Conservation (phyloP, 2,329 filamentous ascomycete species). For the Sordariomycetes sp. region DNA sequence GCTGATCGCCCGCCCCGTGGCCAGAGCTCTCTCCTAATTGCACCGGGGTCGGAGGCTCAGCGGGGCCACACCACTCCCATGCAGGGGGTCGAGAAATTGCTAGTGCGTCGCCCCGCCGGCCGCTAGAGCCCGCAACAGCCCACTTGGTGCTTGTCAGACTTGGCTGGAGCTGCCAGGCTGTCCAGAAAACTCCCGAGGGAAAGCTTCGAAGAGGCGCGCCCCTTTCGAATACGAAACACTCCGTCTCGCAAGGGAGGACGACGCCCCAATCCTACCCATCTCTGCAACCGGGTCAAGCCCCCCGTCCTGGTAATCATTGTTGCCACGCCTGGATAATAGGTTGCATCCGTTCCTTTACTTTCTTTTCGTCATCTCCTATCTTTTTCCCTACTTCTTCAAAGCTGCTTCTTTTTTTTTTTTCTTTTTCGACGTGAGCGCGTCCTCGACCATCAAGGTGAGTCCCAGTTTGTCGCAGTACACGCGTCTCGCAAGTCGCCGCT, state of each 20-base stretch:
- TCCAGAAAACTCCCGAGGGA: background rate
- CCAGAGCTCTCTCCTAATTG: too few species aligned
- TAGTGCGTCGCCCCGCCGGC: background rate
- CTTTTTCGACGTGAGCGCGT: conserved; percentile 4
- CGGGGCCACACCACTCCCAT: too few species aligned
- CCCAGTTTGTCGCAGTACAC: background rate
- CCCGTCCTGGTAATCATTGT: conserved; percentile 1
- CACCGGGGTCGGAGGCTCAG: too few species aligned
- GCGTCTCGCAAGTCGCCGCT: background rate
- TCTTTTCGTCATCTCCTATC: conserved; percentile 8
- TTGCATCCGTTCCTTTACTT: conserved; percentile 6
- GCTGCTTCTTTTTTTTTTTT: conserved; percentile 9
- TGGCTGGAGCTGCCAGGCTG: background rate
- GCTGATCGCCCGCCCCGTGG: too few species aligned
- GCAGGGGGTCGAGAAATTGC: background rate
- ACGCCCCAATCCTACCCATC: background rate
- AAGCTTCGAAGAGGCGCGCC: background rate
- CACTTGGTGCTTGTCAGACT: background rate
- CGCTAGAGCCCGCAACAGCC: background rate
- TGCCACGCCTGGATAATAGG: background rate
- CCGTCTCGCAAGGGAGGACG: background rate
- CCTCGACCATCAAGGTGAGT: background rate
- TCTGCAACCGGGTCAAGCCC: background rate
- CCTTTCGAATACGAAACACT: background rate
- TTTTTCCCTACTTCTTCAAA: conserved; percentile 7